Base-by-base conservation (phyloP, 1,284 basidiomycete genomes). In the Ustilago xerochloae region DNA sequence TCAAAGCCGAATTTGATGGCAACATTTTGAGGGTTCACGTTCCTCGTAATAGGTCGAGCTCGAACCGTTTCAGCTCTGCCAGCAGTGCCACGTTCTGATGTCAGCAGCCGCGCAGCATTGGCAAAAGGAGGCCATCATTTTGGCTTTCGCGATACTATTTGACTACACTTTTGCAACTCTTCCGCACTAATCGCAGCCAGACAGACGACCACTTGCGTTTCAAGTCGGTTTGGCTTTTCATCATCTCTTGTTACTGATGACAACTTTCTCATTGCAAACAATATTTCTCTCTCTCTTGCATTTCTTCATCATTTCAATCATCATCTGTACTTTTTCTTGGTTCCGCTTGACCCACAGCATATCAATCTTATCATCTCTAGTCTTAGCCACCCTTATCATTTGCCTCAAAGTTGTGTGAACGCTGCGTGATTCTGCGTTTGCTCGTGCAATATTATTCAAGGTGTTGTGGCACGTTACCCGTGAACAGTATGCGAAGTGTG, bases 81-180 rank as follows among this genome's bases (percentile, higher is more conserved):
- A 67, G 55, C 60, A 75, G 72, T 46, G 73, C 68, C 26, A 64
- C 57, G 1, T 75, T 89, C 85, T 92, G n/a, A n/a, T 36, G 13
- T 12, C 35, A 7, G 4, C 35, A n/a, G n/a, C n/a, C n/a, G n/a
- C n/a, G n/a, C n/a, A n/a, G n/a, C n/a, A n/a, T n/a, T n/a, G n/a
- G n/a, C n/a, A n/a, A n/a, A n/a, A n/a, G n/a, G n/a, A n/a, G n/a
- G n/a, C n/a, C n/a, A n/a, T n/a, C n/a, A n/a, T n/a, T n/a, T n/a
- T n/a, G n/a, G n/a, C n/a, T n/a, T n/a, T n/a, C n/a, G n/a, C n/a
- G n/a, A n/a, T n/a, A n/a, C n/a, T n/a, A n/a, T n/a, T n/a, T n/a
- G n/a, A n/a, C n/a, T n/a, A n/a, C n/a, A n/a, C n/a, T n/a, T n/a
- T n/a, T n/a, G n/a, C n/a, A n/a, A n/a, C n/a, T n/a, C n/a, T n/a